Evolutionary conservation across 352 stramenopile genomes (phyloP).

Genomic region (Discostella stelligera): DNA sequence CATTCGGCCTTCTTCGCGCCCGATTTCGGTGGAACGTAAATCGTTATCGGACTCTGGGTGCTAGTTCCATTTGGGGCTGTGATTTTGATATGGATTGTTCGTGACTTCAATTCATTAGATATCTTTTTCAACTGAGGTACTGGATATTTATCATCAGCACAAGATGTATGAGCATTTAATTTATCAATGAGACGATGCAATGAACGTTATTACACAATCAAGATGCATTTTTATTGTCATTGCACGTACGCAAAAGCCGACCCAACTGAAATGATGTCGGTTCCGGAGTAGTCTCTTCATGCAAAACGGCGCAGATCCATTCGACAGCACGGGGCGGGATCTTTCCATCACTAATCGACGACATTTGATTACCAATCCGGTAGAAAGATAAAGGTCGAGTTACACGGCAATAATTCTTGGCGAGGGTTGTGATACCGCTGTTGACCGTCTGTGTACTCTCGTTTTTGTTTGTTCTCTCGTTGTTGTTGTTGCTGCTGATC

Average conservation of each 20-base stretch:
- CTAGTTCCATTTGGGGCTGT: background rate
- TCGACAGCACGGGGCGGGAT: slow-evolving; percentile 12
- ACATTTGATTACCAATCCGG: background rate
- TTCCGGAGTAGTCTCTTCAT: background rate
- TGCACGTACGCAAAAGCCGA: slow-evolving; percentile 18
- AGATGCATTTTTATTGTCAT: background rate
- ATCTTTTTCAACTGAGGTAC: slow-evolving; percentile 42
- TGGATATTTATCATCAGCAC: background rate
- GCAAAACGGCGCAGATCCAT: slow-evolving; percentile 14
- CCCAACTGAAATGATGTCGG: slow-evolving; percentile 13
- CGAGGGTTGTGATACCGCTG: too few relatives aligned
- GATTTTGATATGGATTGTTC: slow-evolving; percentile 6
- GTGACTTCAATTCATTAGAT: slow-evolving; percentile 20
- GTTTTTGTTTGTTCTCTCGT: too few relatives aligned
- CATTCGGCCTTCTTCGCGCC: slow-evolving; percentile 26
- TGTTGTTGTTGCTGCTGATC: too few relatives aligned
- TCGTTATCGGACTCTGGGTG: background rate
- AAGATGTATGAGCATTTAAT: background rate
- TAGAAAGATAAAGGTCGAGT: too few relatives aligned
- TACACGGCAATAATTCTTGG: too few relatives aligned
- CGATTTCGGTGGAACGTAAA: slow-evolving; percentile 28
- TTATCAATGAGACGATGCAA: background rate
- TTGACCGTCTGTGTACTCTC: too few relatives aligned
- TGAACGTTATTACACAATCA: slow-evolving; percentile 1
- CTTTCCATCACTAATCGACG: background rate